Base-by-base conservation (phyloP, 805 yeast species). In the Scheffersomyces ergatensis region DNA sequence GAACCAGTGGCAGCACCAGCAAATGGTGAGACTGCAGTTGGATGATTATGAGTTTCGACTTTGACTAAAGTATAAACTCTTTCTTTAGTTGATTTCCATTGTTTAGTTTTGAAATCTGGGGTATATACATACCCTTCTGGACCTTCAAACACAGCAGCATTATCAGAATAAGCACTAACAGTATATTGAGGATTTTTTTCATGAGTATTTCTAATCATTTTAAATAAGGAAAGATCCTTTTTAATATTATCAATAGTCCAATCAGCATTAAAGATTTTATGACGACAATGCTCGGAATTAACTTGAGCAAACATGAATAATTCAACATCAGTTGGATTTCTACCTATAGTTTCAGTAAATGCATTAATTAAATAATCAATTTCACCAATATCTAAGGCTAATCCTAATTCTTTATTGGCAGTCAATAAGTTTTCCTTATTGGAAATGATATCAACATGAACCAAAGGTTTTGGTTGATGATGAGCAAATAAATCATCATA, bases 1-100 rank as follows among this genome's bases (percentile, higher is more conserved):
- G 98, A 90, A 48, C 99, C 99, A 12, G 99, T 93, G 33, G 99
- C 96, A 24, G 99, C 99, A 65, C 99, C 99, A 3, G 99, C 90
- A 68, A 89, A 93, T 31, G 99, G 99, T 18, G 98, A 92, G 4
- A 93, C 97, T 1, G 99, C 99, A 19, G 99, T 93, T 40, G 99
- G 99, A 65, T 93, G 99, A 70, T 93, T 93, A 65, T 93, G 99
- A 19, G 99, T 93, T 69, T 93, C 99, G 38, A 93, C 99, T 64
- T 93, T 93, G 58, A 90, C 87, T 51, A 93, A 72, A 57, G 95
- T 88, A 49, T 90, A 93, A 16, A 92, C 95, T 36, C 70, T 72
- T 68, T 93, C 99, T 48, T 76, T 76, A 44, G 69, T 76, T 16
- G 92, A 74, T 30, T 68, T 65, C 95, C 97, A 93, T 52, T 74